These are phyloP conservation scores for Backusella luteola DNA, from an alignment of 192 early-diverging fungal genomes.

Conservation along the genomic window DNA sequence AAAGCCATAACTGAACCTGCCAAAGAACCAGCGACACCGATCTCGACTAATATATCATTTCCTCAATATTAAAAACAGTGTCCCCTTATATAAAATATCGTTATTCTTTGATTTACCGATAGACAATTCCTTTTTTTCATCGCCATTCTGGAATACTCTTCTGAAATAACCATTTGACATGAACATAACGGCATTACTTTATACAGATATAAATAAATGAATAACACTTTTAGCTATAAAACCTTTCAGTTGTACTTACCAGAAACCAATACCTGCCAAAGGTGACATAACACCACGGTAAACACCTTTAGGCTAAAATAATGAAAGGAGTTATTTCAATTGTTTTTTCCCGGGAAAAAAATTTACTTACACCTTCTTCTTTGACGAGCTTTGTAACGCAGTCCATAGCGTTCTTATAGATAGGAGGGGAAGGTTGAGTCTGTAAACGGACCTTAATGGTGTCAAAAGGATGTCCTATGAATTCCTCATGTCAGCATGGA, in stretches of 20 bases:
- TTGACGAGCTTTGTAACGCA: slow-evolving; percentile 50
- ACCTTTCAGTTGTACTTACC: slow-evolving; percentile 40
- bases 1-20: slow-evolving; percentile 70
- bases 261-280: slow-evolving; percentile 67
- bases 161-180: slow-evolving; percentile 62
- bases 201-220: background rate
- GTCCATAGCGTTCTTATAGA: slow-evolving; percentile 59
- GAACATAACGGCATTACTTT: slow-evolving; percentile 71
- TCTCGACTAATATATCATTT: slow-evolving; percentile 38
- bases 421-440: slow-evolving; percentile 57
- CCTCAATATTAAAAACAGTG: background rate
- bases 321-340: background rate
- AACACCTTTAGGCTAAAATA: slow-evolving; percentile 51
- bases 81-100: background rate
- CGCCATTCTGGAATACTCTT: slow-evolving; percentile 48
- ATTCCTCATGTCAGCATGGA: background rate
- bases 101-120: slow-evolving; percentile 39
- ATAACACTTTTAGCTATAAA: background rate
- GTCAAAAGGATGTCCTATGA: slow-evolving; percentile 55
- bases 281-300: slow-evolving; percentile 73
- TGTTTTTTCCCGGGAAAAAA: background rate
- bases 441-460: slow-evolving; percentile 70
- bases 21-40: slow-evolving; percentile 55
- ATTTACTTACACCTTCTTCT: slow-evolving; percentile 56
- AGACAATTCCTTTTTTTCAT: slow-evolving; percentile 41